Evolutionary conservation across 148 eudicot genomes (phyloP).

Genomic region (Heliamphora exappendiculata): DNA sequence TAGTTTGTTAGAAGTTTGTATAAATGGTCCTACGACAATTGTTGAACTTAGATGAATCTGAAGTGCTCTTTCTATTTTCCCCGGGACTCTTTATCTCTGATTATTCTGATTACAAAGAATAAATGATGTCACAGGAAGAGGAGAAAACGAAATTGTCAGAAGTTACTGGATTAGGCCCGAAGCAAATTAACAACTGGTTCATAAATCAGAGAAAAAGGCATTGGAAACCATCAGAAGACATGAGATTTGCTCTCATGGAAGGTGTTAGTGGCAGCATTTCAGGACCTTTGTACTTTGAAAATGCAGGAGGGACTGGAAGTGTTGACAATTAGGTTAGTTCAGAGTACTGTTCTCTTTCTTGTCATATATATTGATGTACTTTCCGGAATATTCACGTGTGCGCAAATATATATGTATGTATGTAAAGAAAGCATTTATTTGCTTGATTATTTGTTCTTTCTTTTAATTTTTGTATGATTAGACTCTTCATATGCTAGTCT

Average conservation of each 20-base stretch:
- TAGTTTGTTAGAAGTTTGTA: background rate
- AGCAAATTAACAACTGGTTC: conserved; percentile 47
- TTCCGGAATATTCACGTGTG: background rate
- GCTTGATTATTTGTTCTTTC: background rate
- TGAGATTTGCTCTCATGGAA: conserved; percentile 46
- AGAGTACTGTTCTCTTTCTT: background rate
- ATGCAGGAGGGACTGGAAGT: conserved; percentile 22
- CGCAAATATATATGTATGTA: background rate
- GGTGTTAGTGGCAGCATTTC: conserved; percentile 23
- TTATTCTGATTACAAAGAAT: background rate
- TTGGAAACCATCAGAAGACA: conserved; percentile 46
- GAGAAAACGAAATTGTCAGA: conserved; percentile 36
- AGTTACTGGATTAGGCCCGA: conserved; percentile 39
- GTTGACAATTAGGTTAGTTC: conserved; percentile 6
- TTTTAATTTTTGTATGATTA: background rate
- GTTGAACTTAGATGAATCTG: background rate
- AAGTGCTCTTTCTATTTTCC: background rate
- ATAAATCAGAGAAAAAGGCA: conserved; percentile 48
- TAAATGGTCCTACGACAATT: background rate
- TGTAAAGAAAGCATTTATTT: background rate
- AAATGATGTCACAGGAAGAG: conserved; percentile 31
- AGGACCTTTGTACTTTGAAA: conserved; percentile 21
- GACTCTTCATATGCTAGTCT: background rate
- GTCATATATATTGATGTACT: background rate
- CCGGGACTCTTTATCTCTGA: background rate